These are phyloP conservation scores for Sordariomycetes sp. DNA, from an alignment of 2,329 filamentous ascomycete species.

Conservation along the genomic window DNA sequence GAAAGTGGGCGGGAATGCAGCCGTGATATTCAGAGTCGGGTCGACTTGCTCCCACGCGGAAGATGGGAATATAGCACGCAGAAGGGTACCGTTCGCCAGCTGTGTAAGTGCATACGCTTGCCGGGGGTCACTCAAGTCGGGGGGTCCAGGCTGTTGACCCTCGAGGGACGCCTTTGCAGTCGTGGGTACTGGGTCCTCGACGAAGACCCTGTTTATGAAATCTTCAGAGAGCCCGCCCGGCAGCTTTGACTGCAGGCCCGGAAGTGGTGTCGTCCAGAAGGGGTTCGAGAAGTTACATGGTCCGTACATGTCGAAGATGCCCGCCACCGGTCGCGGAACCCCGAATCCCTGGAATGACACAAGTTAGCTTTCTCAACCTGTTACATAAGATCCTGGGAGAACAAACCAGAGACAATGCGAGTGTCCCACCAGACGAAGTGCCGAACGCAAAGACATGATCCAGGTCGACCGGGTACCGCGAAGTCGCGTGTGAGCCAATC, in stretches of 20 bases:
- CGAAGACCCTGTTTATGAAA: not conserved
- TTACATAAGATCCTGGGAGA: no score
- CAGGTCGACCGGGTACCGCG: slow-evolving; percentile 11
- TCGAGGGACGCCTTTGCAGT: not conserved
- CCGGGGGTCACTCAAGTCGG: not conserved
- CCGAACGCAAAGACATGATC: slow-evolving; percentile 20
- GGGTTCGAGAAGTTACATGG: slow-evolving; percentile 21
- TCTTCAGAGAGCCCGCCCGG: not conserved
- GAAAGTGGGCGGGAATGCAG: slow-evolving; percentile 20
- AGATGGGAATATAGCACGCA: not conserved
- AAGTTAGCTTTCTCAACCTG: not conserved
- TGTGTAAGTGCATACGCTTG: not conserved
- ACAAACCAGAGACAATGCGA: slow-evolving; percentile 19
- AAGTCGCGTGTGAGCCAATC: not conserved
- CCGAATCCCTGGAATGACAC: slow-evolving; percentile 18
- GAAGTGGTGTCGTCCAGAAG: slow-evolving; percentile 20
- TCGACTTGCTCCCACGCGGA: not conserved
- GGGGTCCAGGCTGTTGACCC: not conserved
- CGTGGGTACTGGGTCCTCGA: not conserved
- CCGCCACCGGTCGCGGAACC: slow-evolving; percentile 18
- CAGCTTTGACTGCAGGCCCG: slow-evolving; percentile 16
- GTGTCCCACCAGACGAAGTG: slow-evolving; percentile 20
- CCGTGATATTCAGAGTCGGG: slow-evolving; percentile 17
- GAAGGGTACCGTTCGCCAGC: not conserved
- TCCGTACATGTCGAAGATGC: slow-evolving; percentile 27